phyloP scores from a whole-genome alignment of 345 rosid genomes.

The Boechera stricta region DNA sequence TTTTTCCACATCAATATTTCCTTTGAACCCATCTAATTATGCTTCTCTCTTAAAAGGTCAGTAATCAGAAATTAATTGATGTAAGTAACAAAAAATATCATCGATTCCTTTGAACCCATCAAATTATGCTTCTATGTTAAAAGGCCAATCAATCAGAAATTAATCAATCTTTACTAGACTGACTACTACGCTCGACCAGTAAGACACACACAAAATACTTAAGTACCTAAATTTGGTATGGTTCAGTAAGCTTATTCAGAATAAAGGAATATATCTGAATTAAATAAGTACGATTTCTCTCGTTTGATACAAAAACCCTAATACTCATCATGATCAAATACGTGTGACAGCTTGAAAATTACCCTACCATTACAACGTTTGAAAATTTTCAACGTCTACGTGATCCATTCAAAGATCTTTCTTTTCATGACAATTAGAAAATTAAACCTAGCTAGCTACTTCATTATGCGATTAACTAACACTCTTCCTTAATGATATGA shows the following conservation, averaged over 20 bases:
- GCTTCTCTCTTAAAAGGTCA: neutral
- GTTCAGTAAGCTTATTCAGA: neutral
- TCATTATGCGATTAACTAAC: neutral
- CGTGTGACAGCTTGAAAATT: neutral
- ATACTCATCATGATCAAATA: constrained; percentile 16
- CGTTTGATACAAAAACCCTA: neutral
- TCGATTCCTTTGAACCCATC: neutral
- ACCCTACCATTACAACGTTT: neutral
- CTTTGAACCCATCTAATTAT: neutral
- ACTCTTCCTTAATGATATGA: constrained; percentile 60
- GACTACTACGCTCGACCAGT: neutral
- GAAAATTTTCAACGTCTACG: neutral
- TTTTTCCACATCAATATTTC: neutral
- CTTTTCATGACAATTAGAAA: neutral
- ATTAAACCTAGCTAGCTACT: neutral
- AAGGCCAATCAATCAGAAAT: neutral
- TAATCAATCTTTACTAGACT: neutral
- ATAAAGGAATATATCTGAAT: neutral
- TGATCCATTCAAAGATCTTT: neutral
- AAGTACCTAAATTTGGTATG: neutral
- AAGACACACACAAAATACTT: neutral
- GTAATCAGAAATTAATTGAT: neutral
- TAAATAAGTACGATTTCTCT: neutral
- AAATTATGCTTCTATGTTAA: neutral
- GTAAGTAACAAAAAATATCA: neutral